A percentile compares a stretch with the other conserved stretches of the same genome.
phyloP scores from a whole-genome alignment of 2,329 filamentous ascomycete genomes.

The Penicillium polonicum region DNA sequence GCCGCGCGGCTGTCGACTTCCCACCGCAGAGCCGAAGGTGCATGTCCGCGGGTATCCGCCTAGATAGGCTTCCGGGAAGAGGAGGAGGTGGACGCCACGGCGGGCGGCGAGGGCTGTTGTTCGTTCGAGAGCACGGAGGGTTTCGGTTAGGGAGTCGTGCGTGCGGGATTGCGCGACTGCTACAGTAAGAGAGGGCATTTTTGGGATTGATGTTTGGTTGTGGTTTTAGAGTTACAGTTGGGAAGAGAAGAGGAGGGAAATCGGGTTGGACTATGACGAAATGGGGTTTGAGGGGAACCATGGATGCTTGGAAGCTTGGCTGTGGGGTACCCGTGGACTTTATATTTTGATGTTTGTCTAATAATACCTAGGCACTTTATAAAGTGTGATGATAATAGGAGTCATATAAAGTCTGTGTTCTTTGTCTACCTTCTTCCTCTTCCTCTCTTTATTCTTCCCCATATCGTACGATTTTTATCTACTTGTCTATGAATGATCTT shows the following conservation, averaged over 20 bases:
- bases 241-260: not conserved
- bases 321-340: not conserved
- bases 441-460: no score
- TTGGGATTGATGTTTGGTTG: not conserved
- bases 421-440: no score
- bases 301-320: not conserved
- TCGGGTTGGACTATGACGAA: not conserved
- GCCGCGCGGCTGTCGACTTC: constrained; percentile 64
- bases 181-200: constrained; percentile 4
- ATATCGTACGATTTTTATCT: no score
- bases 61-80: constrained; percentile 88
- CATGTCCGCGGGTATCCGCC: constrained; percentile 91
- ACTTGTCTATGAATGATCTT: no score
- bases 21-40: constrained; percentile 72
- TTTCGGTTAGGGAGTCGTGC: not conserved
- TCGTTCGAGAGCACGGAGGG: constrained; percentile 63
- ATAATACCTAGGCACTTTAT: no score
- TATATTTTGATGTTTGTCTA: not conserved
- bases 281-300: not conserved
- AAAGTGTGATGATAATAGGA: no score
- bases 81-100: constrained; percentile 64
- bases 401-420: no score
- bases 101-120: constrained; percentile 64
- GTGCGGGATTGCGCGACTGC: constrained; percentile 4
- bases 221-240: not conserved